Evolutionary conservation across 805 yeast genomes (phyloP), one percentile per base, ranked within the genome.

Genomic region (Candida khao-thaluensis): DNA sequence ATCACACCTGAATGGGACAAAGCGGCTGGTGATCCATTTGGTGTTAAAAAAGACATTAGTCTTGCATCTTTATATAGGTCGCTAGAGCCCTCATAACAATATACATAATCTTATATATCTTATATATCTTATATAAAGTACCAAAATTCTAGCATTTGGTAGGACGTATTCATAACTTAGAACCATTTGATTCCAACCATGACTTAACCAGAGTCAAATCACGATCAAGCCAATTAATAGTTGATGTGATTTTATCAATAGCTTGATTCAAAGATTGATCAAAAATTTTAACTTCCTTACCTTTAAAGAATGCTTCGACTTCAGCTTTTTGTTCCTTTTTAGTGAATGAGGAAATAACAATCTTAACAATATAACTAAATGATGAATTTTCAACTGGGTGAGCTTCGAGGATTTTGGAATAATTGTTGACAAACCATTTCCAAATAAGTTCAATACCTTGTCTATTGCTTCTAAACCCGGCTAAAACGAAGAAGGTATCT

Each of bases 341-440:
- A 20, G 88, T 74, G 63, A 79, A 82, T 1, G 83, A 79, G 17
- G 79, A 63, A 27, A 85, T 74, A 34, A 81, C 65, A 24, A 84
- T 47, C 22, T 72, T 69, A 27, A 91, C 84, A 42, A 93, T 81
- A 14, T 82, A 70, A 15, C 91, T 84, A 52, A 91, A 71, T 86
- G 89, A 79, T 17, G 88, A 73, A 47, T 83, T 73, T 9, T 87
- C 83, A 11, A 95, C 87, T 37, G 97, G 96, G 57, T 88, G 74
- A 53, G 74, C 68, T 58, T 77, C 72, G 51, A 65, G 64, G 44
- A 91, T 56, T 31, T 68, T 73, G 41, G 79, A 88, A 91, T 95
- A 91, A 62, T 90, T 81, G 10, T 43, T 53, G 52, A 74, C 72
- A 50, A 79, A 55, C 95, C 96, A 91, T 12, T 54, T 40, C 87